Evolutionary conservation across 2,329 filamentous ascomycete species (phyloP), one percentile per base, ranked within the genome.

Genomic region (Cercospora sp.): DNA sequence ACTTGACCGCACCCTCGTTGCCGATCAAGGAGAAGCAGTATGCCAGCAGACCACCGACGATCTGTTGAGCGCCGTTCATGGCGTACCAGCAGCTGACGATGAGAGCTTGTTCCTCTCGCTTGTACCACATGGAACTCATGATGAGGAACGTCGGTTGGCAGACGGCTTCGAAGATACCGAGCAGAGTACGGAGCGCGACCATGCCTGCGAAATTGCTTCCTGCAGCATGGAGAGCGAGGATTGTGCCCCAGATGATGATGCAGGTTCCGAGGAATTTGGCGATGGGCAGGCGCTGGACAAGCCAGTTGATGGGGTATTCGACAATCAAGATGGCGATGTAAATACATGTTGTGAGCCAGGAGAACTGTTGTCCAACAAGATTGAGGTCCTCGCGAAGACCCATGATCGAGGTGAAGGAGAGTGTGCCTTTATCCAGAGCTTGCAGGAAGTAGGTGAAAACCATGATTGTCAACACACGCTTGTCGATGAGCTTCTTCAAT

Each of bases 401-500:
- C 87, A 90, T 89, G 75, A 90, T 89, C 55, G 85, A 86, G 8
- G 87, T 80, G 72, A 84, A 90, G 1, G 84, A 87, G 74, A 91
- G 80, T 0, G 88, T 90, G 28, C 87, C 88, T 77, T 90, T 90
- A 77, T 91, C 89, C 57, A 91, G 83, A 57, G 87, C 85, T 75
- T 91, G 90, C 23, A 92, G 79, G 75, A 93, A 91, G 78, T 93
- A 92, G 0, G 90, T 91, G 59, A 85, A 78, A 66, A 93, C 85
- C 90, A 93, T 93, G 76, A 93, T 83, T 2, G 84, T 79, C 53
- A 94, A 80, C 2, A 93, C 85, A 33, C 90, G 86, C 69, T 82
- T 84, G 78, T 93, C 89, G 71, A 93, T 91, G 81, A 88, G 81
- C 62, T 79, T 84, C 70, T 87, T 87, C 63, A 93, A 82, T 31